Evolutionary conservation across 1,284 basidiomycete genomes (phyloP).

Genomic region (Apiotrichum sp.): DNA sequence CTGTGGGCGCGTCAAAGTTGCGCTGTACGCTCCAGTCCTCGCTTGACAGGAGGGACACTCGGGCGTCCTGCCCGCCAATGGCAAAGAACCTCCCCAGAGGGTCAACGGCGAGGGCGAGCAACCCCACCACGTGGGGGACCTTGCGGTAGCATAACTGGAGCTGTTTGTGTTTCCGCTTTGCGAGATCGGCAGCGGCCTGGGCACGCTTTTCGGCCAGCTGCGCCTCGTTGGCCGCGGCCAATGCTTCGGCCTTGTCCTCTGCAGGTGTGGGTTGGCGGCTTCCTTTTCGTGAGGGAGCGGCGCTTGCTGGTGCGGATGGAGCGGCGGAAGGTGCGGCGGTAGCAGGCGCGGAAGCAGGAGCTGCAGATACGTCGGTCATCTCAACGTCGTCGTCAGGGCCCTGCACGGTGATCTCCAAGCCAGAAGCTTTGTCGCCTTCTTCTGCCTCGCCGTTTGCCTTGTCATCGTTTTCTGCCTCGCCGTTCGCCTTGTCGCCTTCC

Average conservation of each 20-base stretch:
- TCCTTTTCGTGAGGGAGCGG: conserved; percentile 2
- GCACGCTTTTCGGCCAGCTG: conserved; percentile 7
- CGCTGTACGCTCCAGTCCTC: conserved; percentile 34
- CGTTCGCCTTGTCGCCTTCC: neutral
- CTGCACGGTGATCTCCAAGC: neutral
- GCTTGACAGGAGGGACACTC: conserved; percentile 32
- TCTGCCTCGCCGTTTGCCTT: neutral
- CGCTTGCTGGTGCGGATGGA: conserved; percentile 5
- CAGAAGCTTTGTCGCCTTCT: neutral
- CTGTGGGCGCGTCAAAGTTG: conserved; percentile 32
- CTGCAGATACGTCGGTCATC: conserved; percentile 8
- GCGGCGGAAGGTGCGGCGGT: conserved; percentile 1
- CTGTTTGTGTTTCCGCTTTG: conserved; percentile 23
- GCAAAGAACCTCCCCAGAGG: conserved; percentile 33
- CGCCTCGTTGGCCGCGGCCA: neutral
- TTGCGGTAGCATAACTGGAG: conserved; percentile 24
- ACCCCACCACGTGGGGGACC: conserved; percentile 20
- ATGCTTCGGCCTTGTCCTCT: neutral
- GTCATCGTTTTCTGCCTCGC: neutral
- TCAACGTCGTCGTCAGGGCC: conserved; percentile 12
- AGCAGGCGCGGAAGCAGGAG: neutral
- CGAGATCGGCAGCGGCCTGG: conserved; percentile 10
- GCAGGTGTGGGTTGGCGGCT: conserved; percentile 5
- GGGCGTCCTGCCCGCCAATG: conserved; percentile 38
- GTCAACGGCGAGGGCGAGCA: conserved; percentile 31